phyloP scores from a whole-genome alignment of 1,284 basidiomycete species.

The Tremellales sp. region DNA sequence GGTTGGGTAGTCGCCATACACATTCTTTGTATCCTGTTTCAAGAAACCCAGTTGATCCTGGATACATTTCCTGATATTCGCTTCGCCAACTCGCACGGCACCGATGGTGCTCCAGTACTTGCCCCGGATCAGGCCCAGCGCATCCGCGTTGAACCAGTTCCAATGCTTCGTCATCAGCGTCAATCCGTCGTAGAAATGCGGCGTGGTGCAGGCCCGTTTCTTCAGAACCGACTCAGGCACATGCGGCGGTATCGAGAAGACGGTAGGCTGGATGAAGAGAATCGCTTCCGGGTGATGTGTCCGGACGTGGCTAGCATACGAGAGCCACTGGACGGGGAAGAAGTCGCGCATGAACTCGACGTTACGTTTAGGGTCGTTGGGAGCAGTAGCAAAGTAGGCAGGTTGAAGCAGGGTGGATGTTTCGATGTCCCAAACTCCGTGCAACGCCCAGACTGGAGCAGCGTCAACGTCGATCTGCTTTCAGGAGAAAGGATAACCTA shows the following conservation, averaged over 20 bases:
- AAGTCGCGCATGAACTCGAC: conserved; percentile 69
- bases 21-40: conserved; percentile 59
- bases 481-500: conserved; percentile 28
- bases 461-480: conserved; percentile 5
- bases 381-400: conserved; percentile 66
- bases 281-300: conserved; percentile 76
- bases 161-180: conserved; percentile 70
- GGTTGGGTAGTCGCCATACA: conserved; percentile 71
- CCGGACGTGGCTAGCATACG: conserved; percentile 65
- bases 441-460: conserved; percentile 72
- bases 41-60: conserved; percentile 80
- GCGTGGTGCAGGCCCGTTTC: conserved; percentile 71
- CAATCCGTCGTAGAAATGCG: conserved; percentile 94
- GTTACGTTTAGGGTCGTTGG: conserved; percentile 43
- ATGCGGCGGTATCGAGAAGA: conserved; percentile 70
- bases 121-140: conserved; percentile 69
- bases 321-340: conserved; percentile 72
- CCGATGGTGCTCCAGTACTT: conserved; percentile 65
- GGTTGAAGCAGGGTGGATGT: conserved; percentile 66
- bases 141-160: conserved; percentile 87
- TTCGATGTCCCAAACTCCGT: conserved; percentile 82
- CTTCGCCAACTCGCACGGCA: conserved; percentile 65
- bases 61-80: conserved; percentile 74
- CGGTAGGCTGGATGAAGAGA: conserved; percentile 86
- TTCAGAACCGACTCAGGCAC: conserved; percentile 61